phyloP scores from a whole-genome alignment of 257 asterid species.

The Lantana camara region DNA sequence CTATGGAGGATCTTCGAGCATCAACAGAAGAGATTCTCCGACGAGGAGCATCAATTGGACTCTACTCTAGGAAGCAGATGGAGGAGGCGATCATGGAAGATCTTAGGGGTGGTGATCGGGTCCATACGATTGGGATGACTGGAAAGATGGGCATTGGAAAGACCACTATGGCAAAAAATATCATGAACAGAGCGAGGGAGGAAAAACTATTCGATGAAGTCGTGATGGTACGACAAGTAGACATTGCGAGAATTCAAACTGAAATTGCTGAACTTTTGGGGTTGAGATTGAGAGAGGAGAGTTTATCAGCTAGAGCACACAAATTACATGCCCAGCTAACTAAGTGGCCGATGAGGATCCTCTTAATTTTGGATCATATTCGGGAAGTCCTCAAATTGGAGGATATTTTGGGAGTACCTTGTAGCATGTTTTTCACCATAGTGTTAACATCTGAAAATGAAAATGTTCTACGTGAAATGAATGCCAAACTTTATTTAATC shows the following conservation, averaged over 20 bases:
- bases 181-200: not conserved
- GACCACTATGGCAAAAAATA: slow-evolving; percentile 2
- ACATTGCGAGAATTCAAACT: slow-evolving; percentile 1
- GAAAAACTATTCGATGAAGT: slow-evolving; percentile 15
- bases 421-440: slow-evolving; percentile 27
- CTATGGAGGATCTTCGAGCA: slow-evolving; percentile 1
- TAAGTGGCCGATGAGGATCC: not conserved
- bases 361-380: slow-evolving; percentile 34
- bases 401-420: slow-evolving; percentile 23
- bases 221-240: not conserved
- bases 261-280: not conserved
- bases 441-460: slow-evolving; percentile 7
- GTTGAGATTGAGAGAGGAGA: not conserved
- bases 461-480: slow-evolving; percentile 22
- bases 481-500: not conserved
- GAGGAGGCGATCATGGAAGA: not conserved
- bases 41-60: not conserved
- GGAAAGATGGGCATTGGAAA: slow-evolving; percentile 6
- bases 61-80: slow-evolving; percentile 2
- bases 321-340: not conserved
- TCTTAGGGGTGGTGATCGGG: not conserved
- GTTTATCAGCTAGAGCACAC: not conserved
- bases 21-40: not conserved
- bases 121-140: not conserved
- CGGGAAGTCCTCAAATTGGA: slow-evolving; percentile 25